Base-by-base conservation (phyloP, 1,284 basidiomycete genomes). In the Ganoderma resinaceum region DNA sequence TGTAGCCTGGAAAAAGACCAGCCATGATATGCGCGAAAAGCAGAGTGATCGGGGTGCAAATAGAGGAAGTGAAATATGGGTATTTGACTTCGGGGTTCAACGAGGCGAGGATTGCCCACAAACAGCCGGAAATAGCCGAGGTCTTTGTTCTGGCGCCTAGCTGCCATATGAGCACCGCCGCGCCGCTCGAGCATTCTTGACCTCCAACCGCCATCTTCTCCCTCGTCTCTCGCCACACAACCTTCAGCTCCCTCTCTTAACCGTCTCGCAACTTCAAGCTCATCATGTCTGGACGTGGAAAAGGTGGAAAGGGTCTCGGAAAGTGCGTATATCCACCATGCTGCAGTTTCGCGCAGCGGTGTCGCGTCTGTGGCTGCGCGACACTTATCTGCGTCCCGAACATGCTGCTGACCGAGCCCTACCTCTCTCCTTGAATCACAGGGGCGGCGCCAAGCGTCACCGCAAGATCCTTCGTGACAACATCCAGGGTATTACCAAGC, bases 391-490 rank as follows among this genome's bases (percentile, higher is more conserved):
- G n/a, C 11, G 23, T 11, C 61, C 4, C 23, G n/a, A 26, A 38
- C 62, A 2, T n/a, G 43, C 42, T 65, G 72, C 73, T 75, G 66
- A 63, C 72, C 9, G 70, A 16, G 33, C 58, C 70, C 80, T 80
- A 70, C 80, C 83, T 73, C 81, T 82, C 42, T 5, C 6, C 20
- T 61, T 43, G 35, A 53, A 31, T 23, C 26, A 7, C 59, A 83
- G 78, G 81, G 81, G 81, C 66, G 81, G 81, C 67, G 81, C 80
- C 73, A 90, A 90, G 85, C 85, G 88, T 81, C 88, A 89, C 84
- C 85, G 88, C 78, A 88, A 88, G 83, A 86, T 89, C 70, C 79
- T 89, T 62, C 85, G 87, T 74, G 89, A 91, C 82, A 91, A 91
- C 85, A 90, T 90, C 81, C 88, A 89, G 82, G 87, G 82, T 85